Evolutionary conservation across 176 grass and related monocot species (phyloP).

Genomic region (Zea mays): Zm-B73-REFERENCE-NAM-5.0 NC_050098.1:101435001-101435500

Average conservation of each 20-base stretch:
- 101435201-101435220: conserved; percentile 15
- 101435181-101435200: conserved; percentile 28
- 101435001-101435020: conserved; percentile 16
- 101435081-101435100: conserved; percentile 61
- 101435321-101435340: conserved; percentile 1
- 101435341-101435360: conserved; percentile 23
- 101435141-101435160: conserved; percentile 91
- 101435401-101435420: conserved; percentile 57
- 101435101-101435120: conserved; percentile 85
- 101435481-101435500: conserved; percentile 89
- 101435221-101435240: conserved; percentile 34
- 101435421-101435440: conserved; percentile 76
- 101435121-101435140: conserved; percentile 92
- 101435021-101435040: neutral
- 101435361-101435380: conserved; percentile 39
- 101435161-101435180: conserved; percentile 77
- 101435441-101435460: conserved; percentile 75
- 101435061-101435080: conserved; percentile 28
- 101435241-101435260: conserved; percentile 59
- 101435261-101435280: conserved; percentile 83
- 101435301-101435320: conserved; percentile 79
- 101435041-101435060: conserved; percentile 11
- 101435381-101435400: conserved; percentile 61
- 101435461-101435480: conserved; percentile 97
- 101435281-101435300: conserved; percentile 66